phyloP scores from a whole-genome alignment of 2,329 filamentous ascomycete species.

The Cryphonectria naterciae region DNA sequence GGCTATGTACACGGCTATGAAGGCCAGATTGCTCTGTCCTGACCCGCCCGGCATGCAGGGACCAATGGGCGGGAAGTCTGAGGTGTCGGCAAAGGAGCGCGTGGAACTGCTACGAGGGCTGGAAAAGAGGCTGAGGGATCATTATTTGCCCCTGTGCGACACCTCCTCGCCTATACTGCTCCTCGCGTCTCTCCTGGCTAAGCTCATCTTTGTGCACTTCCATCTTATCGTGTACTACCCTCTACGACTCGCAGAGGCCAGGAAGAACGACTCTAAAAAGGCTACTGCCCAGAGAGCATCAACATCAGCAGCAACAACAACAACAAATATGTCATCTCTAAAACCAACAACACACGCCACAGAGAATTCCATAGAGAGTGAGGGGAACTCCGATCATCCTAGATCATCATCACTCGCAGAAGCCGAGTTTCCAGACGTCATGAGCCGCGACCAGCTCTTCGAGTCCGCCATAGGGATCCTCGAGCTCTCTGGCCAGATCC shows the following conservation, averaged over 20 bases:
- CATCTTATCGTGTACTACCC: constrained; percentile 23
- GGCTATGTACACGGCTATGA: constrained; percentile 35
- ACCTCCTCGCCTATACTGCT: constrained; percentile 11
- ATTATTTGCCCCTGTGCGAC: constrained; percentile 17
- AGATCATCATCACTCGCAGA: background rate
- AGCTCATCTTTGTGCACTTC: constrained; percentile 21
- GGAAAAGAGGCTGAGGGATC: constrained; percentile 3
- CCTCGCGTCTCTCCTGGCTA: constrained; percentile 7
- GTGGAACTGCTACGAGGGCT: constrained; percentile 13
- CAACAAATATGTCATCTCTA: background rate
- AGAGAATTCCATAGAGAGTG: too few species aligned
- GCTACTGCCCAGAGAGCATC: background rate
- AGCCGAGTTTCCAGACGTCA: background rate
- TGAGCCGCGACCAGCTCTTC: constrained; percentile 67
- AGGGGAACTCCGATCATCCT: background rate
- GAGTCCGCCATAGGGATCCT: constrained; percentile 74
- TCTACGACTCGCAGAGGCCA: background rate
- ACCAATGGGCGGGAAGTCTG: background rate
- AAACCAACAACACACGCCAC: background rate
- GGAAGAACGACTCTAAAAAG: background rate
- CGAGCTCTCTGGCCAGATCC: constrained; percentile 62
- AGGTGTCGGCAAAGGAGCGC: background rate
- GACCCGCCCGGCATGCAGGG: background rate
- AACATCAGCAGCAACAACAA: background rate
- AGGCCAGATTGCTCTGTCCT: constrained; percentile 16